A percentile compares a stretch with the other conserved stretches of the same genome.
Evolutionary conservation across 2,329 filamentous ascomycete genomes (phyloP).

Genomic region (Samsoniella hepiali): DNA sequence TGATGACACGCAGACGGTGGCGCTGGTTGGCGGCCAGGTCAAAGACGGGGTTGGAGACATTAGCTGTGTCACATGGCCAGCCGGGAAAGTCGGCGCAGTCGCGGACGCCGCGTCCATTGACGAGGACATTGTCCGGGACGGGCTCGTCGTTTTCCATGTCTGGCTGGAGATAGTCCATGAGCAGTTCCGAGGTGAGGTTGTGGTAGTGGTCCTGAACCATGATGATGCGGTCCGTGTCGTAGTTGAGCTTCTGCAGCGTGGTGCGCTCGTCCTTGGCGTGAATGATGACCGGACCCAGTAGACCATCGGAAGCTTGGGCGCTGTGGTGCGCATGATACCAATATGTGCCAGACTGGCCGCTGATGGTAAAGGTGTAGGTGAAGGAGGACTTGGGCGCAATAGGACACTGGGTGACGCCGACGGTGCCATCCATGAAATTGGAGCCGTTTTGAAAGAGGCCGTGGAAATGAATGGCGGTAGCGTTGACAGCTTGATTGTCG

Average conservation of each 20-base stretch:
- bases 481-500: slow-evolving; percentile 63
- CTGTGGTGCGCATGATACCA: slow-evolving; percentile 66
- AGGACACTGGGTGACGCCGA: slow-evolving; percentile 64
- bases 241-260: slow-evolving; percentile 27
- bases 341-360: slow-evolving; percentile 46
- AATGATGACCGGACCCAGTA: slow-evolving; percentile 65
- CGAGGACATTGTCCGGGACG: slow-evolving; percentile 60
- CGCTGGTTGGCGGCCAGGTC: slow-evolving; percentile 50
- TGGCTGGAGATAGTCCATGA: slow-evolving; percentile 53
- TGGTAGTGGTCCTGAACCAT: slow-evolving; percentile 76
- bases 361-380: slow-evolving; percentile 66
- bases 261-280: slow-evolving; percentile 48
- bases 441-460: slow-evolving; percentile 75
- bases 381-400: slow-evolving; percentile 62
- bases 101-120: slow-evolving; percentile 52
- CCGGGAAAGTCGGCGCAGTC: slow-evolving; percentile 33
- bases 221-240: slow-evolving; percentile 53
- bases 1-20: slow-evolving; percentile 66
- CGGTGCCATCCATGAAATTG: slow-evolving; percentile 69
- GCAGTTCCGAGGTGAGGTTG: slow-evolving; percentile 47
- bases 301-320: slow-evolving; percentile 64
- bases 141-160: slow-evolving; percentile 60
- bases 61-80: slow-evolving; percentile 43
- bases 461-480: slow-evolving; percentile 71
- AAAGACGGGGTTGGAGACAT: slow-evolving; percentile 36